These are phyloP conservation scores for Elsinoe perseae DNA, from an alignment of 2,329 filamentous ascomycete genomes.

Conservation along the genomic window DNA sequence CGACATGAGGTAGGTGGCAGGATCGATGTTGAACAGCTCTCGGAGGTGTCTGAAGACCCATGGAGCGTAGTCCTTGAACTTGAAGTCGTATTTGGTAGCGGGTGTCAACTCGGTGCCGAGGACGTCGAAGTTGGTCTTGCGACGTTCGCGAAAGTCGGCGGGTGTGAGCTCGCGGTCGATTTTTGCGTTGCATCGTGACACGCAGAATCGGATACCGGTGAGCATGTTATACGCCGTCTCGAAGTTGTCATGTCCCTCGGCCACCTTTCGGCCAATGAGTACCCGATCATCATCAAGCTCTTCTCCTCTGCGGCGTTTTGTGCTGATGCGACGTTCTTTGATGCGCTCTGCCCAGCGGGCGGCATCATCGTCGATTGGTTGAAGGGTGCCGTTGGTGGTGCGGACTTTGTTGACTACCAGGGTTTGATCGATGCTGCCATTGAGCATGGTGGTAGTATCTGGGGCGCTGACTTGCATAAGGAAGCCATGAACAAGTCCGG, in stretches of 20 bases:
- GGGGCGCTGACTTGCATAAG: constrained; percentile 6
- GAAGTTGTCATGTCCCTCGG: constrained; percentile 95
- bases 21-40: constrained; percentile 80
- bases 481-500: constrained; percentile 13
- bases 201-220: constrained; percentile 93
- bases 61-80: constrained; percentile 99
- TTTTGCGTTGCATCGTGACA: constrained; percentile 94
- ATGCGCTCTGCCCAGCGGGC: constrained; percentile 88
- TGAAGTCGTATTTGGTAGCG: constrained; percentile 99
- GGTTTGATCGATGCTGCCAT: constrained; percentile 3
- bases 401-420: background rate
- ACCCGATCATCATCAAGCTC: constrained; percentile 70
- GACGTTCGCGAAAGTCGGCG: constrained; percentile 84
- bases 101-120: constrained; percentile 96
- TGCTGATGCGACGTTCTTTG: constrained; percentile 82
- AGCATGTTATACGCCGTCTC: constrained; percentile 99
- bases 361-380: constrained; percentile 70
- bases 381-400: background rate
- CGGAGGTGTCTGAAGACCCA: constrained; percentile 97
- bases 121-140: constrained; percentile 98
- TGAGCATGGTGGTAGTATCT: constrained; percentile 3
- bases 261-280: constrained; percentile 92
- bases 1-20: constrained; percentile 96
- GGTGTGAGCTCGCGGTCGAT: constrained; percentile 83
- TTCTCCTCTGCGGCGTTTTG: constrained; percentile 73